Base-by-base conservation (phyloP, 1,284 basidiomycete species). In the Apiotrichum veenhuisii region DNA sequence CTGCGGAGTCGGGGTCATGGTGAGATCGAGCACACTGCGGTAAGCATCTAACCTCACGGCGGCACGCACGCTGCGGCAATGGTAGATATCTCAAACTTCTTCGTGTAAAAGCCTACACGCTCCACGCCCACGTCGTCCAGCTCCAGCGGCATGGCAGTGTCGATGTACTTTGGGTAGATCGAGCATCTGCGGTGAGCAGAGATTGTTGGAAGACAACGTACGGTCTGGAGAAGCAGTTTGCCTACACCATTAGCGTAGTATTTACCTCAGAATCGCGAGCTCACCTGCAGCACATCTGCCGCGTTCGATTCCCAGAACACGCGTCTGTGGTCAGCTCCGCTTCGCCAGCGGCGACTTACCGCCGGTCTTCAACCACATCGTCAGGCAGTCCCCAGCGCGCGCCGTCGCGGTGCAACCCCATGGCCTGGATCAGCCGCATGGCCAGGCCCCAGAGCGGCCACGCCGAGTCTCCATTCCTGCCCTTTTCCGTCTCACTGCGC, bases 361-460 rank as follows among this genome's bases (percentile, higher is more conserved):
- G 58, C 46, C 72, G 54, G 26, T 72, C 70, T 27, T 72, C 64
- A 0, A 68, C 61, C 3, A 68, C 64, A 11, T 66, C 57, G 2
- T 51, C 34, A 0, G 64, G 58, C 4, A 73, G 61, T 42, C 67
- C 64, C 73, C 73, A 75, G 7, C 62, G 56, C 14, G 56, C 43
- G 2, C 69, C 69, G 50, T 75, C 73, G 3, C 71, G 61, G 52
- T 75, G 72, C 33, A 72, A 45, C 4, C 72, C 72, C 72, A 73
- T 73, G 63, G 70, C 69, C 25, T 68, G 61, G 22, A 68, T 65
- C 17, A 72, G 60, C 7, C 70, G 57, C 67, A 69, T 68, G 0
- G 67, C 65, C 5, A 73, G 41, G 26, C 73, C 73, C 69, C 71
- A 72, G 11, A 74, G 45, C 1, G 70, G 69, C 73, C 73, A 74